phyloP scores from a whole-genome alignment of 2,329 filamentous ascomycete genomes.

The Alternaria viburni region DNA sequence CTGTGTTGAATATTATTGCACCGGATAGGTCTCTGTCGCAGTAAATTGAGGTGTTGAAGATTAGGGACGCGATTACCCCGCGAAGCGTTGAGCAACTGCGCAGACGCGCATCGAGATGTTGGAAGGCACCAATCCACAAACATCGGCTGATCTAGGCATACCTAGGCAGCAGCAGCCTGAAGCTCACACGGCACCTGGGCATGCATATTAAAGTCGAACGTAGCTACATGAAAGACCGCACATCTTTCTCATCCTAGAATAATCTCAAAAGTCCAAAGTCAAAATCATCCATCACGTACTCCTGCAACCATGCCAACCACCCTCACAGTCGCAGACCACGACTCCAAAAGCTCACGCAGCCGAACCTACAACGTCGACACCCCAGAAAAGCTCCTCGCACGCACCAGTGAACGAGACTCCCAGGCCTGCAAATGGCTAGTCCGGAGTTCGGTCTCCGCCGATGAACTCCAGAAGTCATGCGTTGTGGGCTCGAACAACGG shows the following conservation, averaged over 20 bases:
- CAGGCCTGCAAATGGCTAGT: constrained; percentile 4
- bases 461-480: neutral
- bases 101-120: neutral
- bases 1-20: no score
- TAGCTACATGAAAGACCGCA: neutral
- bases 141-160: neutral
- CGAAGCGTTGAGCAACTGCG: neutral
- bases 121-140: neutral
- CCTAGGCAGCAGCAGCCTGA: neutral
- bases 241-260: neutral
- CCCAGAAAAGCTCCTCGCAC: neutral
- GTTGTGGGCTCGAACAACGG: constrained; percentile 18
- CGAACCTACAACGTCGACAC: neutral
- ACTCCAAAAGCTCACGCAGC: neutral
- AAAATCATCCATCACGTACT: neutral
- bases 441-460: constrained; percentile 12
- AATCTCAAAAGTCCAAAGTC: neutral
- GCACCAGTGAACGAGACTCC: neutral
- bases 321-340: constrained; percentile 10
- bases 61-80: neutral
- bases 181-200: neutral
- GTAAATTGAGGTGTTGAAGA: neutral
- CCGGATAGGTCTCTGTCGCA: accelerated
- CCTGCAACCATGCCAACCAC: constrained; percentile 15
- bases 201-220: neutral